Base-by-base conservation (phyloP, 345 rosid species). In the Camelina sativa region DNA sequence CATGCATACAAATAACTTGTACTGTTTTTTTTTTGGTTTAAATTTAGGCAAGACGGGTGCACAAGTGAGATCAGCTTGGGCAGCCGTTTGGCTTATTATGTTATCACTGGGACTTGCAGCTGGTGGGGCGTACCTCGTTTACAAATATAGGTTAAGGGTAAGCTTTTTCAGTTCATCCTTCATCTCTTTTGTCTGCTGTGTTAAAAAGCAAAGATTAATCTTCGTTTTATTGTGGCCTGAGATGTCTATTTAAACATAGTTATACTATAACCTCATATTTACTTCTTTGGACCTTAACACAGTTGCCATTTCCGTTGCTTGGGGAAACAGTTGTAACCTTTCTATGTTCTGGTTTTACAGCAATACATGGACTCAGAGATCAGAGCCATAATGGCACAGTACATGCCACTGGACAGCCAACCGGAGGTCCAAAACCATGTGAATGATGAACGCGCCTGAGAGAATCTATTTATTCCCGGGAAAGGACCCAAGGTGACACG, bases 341-440 rank as follows among this genome's bases (percentile, higher is more conserved):
- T 1, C 19, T 67, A 5, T 62, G 25, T 43, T 44, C 12, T 71
- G 32, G 64, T 58, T 51, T 62, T 71, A 78, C 93, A 94, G 98
- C 85, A 83, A 20, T 91, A 94, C 89, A 94, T 94, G 98, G 97
- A 94, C 81, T 91, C 97, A 1, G 98, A 94, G 83, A 94, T 94
- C 77, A 85, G 97, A 76, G 97, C 97, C 15, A 94, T 94, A 70
- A 91, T 94, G 98, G 96, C 98, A 16, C 98, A 93, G 80, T 93
- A 93, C 82, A 93, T 93, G 98, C 98, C 98, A 32, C 82, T 91
- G 40, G 97, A 94, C 47, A 91, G 93, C 80, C 98, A 94, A 76
- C 65, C 86, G 0, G 97, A 87, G 78, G 81, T 81, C 62, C 91
- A 22, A 3, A 38, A 65, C 76, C 92, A 91, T 50, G 84, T 84